phyloP scores from a whole-genome alignment of 2,329 filamentous ascomycete species.

The Ilyonectria destructans region DNA sequence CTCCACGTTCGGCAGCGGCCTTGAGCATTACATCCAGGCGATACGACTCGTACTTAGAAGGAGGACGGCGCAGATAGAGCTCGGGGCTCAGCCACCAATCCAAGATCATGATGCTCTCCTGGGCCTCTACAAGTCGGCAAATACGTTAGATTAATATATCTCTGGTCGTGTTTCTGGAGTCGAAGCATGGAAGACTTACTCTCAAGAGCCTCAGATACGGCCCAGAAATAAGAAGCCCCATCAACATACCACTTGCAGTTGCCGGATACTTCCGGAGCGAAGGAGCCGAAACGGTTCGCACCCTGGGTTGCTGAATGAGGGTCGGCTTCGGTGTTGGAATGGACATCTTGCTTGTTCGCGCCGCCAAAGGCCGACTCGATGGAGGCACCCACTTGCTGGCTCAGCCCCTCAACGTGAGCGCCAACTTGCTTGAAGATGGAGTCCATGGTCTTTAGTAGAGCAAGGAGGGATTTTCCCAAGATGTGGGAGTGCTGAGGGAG shows the following conservation, averaged over 20 bases:
- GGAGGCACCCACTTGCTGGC: conserved; percentile 50
- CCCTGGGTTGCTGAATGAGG: conserved; percentile 61
- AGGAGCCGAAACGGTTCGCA: conserved; percentile 74
- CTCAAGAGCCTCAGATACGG: conserved; percentile 85
- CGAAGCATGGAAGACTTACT: conserved; percentile 54
- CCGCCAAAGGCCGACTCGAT: conserved; percentile 54
- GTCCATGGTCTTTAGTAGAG: conserved; percentile 41
- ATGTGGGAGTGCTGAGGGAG: background rate
- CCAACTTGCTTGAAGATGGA: conserved; percentile 56
- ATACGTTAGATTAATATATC: conserved; percentile 30
- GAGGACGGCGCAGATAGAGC: conserved; percentile 87
- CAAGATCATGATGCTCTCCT: conserved; percentile 86
- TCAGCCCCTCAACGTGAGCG: conserved; percentile 41
- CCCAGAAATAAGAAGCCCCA: conserved; percentile 88
- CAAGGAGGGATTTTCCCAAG: conserved; percentile 21
- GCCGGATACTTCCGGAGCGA: conserved; percentile 81
- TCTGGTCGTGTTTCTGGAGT: background rate
- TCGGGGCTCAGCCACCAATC: conserved; percentile 95
- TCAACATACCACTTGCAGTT: conserved; percentile 93
- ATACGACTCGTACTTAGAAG: conserved; percentile 86
- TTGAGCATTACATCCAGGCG: conserved; percentile 87
- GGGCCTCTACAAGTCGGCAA: conserved; percentile 68
- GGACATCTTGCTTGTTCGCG: conserved; percentile 58
- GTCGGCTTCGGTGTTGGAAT: conserved; percentile 62
- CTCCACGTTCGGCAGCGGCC: conserved; percentile 86